A percentile compares a stretch with the other conserved stretches of the same genome.
Conservation (phyloP, 306 rosid species). For the Castanea crenata region DNA sequence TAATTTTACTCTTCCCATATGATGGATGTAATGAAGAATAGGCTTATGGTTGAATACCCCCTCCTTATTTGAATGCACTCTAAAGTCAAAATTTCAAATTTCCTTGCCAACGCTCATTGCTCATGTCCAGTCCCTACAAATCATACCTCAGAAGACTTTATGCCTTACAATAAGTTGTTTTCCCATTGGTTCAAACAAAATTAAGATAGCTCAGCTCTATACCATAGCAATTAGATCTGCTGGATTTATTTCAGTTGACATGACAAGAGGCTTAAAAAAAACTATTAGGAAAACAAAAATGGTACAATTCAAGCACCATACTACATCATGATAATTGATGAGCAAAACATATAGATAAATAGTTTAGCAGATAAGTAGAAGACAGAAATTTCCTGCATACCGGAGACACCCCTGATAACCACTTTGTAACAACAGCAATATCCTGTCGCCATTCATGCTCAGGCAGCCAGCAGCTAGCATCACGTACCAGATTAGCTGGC, state of each 20-base stretch:
- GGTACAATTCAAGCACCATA: conserved; percentile 1
- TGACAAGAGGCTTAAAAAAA: neutral
- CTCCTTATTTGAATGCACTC: neutral
- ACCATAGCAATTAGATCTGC: neutral
- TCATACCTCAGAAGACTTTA: neutral
- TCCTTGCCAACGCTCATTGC: neutral
- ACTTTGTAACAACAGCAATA: conserved; percentile 98
- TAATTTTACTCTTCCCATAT: neutral
- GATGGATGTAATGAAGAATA: no score
- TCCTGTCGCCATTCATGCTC: conserved; percentile 99
- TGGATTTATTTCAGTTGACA: neutral
- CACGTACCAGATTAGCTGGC: conserved; percentile 80
- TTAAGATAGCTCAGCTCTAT: neutral
- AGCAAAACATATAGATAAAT: neutral
- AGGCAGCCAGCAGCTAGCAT: conserved; percentile 84
- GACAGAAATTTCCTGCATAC: conserved; percentile 43
- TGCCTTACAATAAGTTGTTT: neutral
- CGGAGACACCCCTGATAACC: conserved; percentile 96
- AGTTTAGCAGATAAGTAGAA: conserved; percentile 8
- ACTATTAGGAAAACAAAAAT: conserved; percentile 3
- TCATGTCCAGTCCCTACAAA: neutral
- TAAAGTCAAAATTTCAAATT: neutral
- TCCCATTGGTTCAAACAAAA: neutral
- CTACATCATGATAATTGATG: neutral
- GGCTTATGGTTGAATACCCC: neutral